Conservation (phyloP, 2,329 filamentous ascomycete species). For the Gaeumannomyces sp. region DNA sequence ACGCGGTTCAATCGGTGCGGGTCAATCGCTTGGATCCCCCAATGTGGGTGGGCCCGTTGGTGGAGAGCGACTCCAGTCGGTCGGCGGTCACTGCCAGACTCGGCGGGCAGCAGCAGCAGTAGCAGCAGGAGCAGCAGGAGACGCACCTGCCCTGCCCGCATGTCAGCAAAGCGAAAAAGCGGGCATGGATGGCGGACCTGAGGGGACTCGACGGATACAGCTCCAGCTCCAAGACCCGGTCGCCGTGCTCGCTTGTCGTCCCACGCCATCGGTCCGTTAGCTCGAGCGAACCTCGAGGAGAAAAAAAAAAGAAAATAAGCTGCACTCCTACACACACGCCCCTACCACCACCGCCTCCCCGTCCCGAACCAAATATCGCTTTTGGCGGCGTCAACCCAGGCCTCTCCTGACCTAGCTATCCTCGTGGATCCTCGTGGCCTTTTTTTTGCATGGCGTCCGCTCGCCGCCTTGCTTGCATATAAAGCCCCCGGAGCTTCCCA, state of each 20-base stretch:
- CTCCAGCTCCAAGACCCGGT: neutral
- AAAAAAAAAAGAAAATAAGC: neutral
- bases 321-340: neutral
- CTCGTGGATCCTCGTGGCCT: neutral
- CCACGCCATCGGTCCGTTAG: neutral
- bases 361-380: neutral
- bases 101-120: too few species aligned
- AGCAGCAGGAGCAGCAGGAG: too few species aligned
- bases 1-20: too few species aligned
- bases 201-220: neutral
- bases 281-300: neutral
- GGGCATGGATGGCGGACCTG: too few species aligned
- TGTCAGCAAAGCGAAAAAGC: too few species aligned
- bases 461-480: neutral
- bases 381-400: neutral
- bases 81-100: neutral
- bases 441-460: neutral
- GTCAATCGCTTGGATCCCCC: too few species aligned
- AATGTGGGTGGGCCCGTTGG: too few species aligned
- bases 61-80: neutral
- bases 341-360: neutral
- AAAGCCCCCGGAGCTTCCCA: constrained; percentile 1
- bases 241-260: neutral
- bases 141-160: too few species aligned
- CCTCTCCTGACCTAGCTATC: neutral